Conservation (phyloP, 495 filamentous ascomycete genomes). For the Extremus antarcticus region DNA sequence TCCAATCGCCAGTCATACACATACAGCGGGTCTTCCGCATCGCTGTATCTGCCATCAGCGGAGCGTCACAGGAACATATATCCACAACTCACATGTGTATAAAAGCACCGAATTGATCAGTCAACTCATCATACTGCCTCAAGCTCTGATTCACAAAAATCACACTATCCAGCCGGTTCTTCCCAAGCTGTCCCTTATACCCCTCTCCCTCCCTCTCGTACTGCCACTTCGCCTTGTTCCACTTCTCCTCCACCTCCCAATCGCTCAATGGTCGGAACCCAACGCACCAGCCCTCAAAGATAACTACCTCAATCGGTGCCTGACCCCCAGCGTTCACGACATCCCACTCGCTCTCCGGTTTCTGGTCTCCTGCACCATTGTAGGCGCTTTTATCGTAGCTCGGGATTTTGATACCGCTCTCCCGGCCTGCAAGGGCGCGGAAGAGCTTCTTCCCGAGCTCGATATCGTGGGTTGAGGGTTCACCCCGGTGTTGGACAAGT, state of each 20-base stretch:
- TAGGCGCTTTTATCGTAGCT: constrained; percentile 76
- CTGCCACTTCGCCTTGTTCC: constrained; percentile 43
- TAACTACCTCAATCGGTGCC: constrained; percentile 49
- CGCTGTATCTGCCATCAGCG: constrained; percentile 33
- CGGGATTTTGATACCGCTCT: constrained; percentile 50
- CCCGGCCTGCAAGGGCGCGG: constrained; percentile 41
- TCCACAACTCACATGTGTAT: constrained; percentile 58
- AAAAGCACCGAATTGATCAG: constrained; percentile 65
- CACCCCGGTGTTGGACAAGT: constrained; percentile 71
- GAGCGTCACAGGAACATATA: neutral
- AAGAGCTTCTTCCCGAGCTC: constrained; percentile 53
- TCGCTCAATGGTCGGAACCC: constrained; percentile 63
- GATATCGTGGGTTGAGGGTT: constrained; percentile 80
- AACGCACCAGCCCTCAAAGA: constrained; percentile 90
- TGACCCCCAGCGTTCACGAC: constrained; percentile 47
- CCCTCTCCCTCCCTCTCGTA: constrained; percentile 31
- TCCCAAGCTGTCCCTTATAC: constrained; percentile 41
- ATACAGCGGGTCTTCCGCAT: constrained; percentile 61
- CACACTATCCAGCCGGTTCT: constrained; percentile 56
- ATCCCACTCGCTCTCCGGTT: constrained; percentile 48
- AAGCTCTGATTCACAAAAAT: constrained; percentile 62
- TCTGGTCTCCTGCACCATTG: constrained; percentile 67
- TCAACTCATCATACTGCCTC: constrained; percentile 58
- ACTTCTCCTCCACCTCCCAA: constrained; percentile 43
- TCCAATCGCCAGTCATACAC: constrained; percentile 85